phyloP scores from a whole-genome alignment of 2,329 filamentous ascomycete species.

The Monilinia fructigena region DNA sequence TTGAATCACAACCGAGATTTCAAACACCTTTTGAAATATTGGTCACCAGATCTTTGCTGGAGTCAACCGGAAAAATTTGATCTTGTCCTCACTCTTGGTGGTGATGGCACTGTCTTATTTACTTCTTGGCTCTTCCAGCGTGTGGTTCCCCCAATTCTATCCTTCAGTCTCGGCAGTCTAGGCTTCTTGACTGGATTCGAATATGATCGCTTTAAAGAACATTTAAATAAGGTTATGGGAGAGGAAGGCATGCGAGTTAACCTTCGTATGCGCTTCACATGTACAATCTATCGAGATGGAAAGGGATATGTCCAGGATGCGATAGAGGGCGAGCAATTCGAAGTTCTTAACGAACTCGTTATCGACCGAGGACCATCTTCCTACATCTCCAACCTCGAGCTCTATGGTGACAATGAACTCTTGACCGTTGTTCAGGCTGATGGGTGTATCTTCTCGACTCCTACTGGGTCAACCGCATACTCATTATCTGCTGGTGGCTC shows the following conservation, averaged over 20 bases:
- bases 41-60: slow-evolving; percentile 96
- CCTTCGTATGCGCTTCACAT: slow-evolving; percentile 97
- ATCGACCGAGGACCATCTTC: slow-evolving; percentile 96
- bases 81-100: slow-evolving; percentile 82
- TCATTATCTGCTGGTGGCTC: slow-evolving; percentile 93
- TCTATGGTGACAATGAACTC: slow-evolving; percentile 93
- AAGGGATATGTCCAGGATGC: slow-evolving; percentile 59
- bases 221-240: slow-evolving; percentile 87
- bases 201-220: slow-evolving; percentile 82
- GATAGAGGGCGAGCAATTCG: slow-evolving; percentile 91
- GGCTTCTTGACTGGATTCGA: slow-evolving; percentile 89
- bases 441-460: slow-evolving; percentile 95
- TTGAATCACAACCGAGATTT: slow-evolving; percentile 73
- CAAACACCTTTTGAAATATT: slow-evolving; percentile 86
- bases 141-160: slow-evolving; percentile 79
- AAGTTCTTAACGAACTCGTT: slow-evolving; percentile 97
- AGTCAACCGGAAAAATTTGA: slow-evolving; percentile 92
- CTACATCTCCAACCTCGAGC: slow-evolving; percentile 93
- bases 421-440: slow-evolving; percentile 95
- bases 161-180: slow-evolving; percentile 79
- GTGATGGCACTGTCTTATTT: slow-evolving; percentile 83
- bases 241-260: slow-evolving; percentile 96
- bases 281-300: slow-evolving; percentile 83
- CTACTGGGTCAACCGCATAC: slow-evolving; percentile 92
- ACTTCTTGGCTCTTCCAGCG: slow-evolving; percentile 92